phyloP scores from a whole-genome alignment of 768 basidiomycete species.

The Mycena rebaudengoi region DNA sequence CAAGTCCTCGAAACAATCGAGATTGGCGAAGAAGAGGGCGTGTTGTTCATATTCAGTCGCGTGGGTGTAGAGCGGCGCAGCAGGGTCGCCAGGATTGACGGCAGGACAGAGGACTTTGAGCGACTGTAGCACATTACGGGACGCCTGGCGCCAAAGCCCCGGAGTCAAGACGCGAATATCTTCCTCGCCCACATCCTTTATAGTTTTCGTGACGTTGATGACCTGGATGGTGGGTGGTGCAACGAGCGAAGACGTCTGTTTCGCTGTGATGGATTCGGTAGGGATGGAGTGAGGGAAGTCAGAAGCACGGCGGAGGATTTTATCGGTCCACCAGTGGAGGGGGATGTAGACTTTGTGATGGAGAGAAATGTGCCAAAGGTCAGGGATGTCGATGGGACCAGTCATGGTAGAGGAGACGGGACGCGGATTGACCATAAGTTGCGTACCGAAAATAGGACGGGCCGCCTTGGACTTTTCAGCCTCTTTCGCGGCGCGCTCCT shows the following conservation, averaged over 20 bases:
- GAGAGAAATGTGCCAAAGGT: neutral
- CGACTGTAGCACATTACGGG: neutral
- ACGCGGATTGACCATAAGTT: neutral
- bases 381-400: neutral
- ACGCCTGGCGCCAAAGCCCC: neutral
- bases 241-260: neutral
- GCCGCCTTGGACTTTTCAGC: neutral
- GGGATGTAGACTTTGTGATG: neutral
- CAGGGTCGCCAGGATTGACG: neutral
- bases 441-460: neutral
- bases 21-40: neutral
- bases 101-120: neutral
- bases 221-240: neutral
- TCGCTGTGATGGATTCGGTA: neutral
- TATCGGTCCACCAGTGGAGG: neutral
- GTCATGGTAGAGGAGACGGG: neutral
- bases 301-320: neutral
- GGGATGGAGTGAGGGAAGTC: neutral
- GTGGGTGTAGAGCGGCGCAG: neutral
- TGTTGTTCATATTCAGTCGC: neutral
- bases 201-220: neutral
- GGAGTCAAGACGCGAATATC: neutral
- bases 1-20: neutral
- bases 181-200: neutral
- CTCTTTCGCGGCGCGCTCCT: neutral